phyloP scores from a whole-genome alignment of 1,284 basidiomycete genomes.

The Lignosus rhinocerotis region DNA sequence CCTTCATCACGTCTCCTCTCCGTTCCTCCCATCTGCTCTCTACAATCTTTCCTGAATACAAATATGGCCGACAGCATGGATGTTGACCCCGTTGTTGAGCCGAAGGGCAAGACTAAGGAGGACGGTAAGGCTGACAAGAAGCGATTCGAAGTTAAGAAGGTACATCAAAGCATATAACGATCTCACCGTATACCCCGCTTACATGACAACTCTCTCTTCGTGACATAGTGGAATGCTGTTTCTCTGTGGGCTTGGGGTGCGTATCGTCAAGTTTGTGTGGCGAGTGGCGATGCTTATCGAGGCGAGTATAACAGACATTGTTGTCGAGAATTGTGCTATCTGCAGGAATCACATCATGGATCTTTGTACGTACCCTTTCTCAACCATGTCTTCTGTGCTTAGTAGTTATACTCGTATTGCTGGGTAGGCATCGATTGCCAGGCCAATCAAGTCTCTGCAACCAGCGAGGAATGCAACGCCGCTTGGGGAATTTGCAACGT shows the following conservation, averaged over 20 bases:
- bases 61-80: slow-evolving; percentile 75
- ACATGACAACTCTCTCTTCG: not conserved
- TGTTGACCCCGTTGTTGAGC: slow-evolving; percentile 48
- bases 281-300: slow-evolving; percentile 3
- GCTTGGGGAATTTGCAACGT: slow-evolving; percentile 99
- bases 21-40: not conserved
- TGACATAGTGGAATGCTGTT: slow-evolving; percentile 93
- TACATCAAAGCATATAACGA: slow-evolving; percentile 36
- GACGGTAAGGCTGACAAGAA: slow-evolving; percentile 63
- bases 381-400: too few relatives aligned
- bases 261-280: slow-evolving; percentile 23
- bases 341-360: slow-evolving; percentile 99
- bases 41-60: not conserved
- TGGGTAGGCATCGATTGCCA: slow-evolving; percentile 96
- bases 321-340: slow-evolving; percentile 95
- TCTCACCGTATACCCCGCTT: not conserved
- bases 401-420: not conserved
- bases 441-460: slow-evolving; percentile 96
- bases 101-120: slow-evolving; percentile 55
- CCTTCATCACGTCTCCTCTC: slow-evolving; percentile 12
- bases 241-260: slow-evolving; percentile 95
- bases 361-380: slow-evolving; percentile 66
- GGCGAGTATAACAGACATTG: slow-evolving; percentile 68
- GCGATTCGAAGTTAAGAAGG: slow-evolving; percentile 96
- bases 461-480: slow-evolving; percentile 96